Evolutionary conservation across 1,284 basidiomycete species (phyloP), one percentile per base, ranked within the genome.

Genomic region (Fistulinella cinereoalba): DNA sequence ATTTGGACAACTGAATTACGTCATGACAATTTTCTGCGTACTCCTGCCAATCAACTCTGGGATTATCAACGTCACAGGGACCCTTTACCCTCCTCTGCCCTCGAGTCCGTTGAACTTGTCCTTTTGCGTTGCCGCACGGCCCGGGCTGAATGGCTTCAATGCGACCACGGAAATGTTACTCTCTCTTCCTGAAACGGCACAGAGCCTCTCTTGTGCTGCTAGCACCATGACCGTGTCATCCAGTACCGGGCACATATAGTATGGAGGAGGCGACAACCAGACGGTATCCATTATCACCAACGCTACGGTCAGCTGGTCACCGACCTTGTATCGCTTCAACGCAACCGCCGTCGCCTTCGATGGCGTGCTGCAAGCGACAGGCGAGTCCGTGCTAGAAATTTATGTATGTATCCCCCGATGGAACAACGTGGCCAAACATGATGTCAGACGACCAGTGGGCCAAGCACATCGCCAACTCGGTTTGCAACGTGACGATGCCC

Each of bases 111-210:
- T n/a, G n/a, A n/a, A n/a, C n/a, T n/a, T n/a, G n/a, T n/a, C n/a
- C n/a, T n/a, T n/a, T n/a, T n/a, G n/a, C n/a, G n/a, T n/a, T n/a
- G n/a, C n/a, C n/a, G n/a, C n/a, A n/a, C n/a, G n/a, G n/a, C n/a
- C n/a, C n/a, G n/a, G n/a, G n/a, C 11, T 41, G 11, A 44, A 44
- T 28, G 37, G 47, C 13, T 50, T 44, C 47, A 38, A 50, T 25
- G 7, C 50, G 16, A 44, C 42, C 25, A 33, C 37, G 39, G 38
- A 50, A 9, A 3, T 15, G 13, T 32, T 43, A 6, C 27, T 31
- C 4, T 50, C 46, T 6, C 2, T 33, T n/a, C 44, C 44, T 13
- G 10, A 21, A 15, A 28, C 23, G 6, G 44, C 28, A 7, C 28
- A 38, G 19, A 34, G n/a, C 22, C 46, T 32, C 23, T 24, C 37